phyloP scores from a whole-genome alignment of 2,329 filamentous ascomycete genomes.

The Exophiala sideris region DNA sequence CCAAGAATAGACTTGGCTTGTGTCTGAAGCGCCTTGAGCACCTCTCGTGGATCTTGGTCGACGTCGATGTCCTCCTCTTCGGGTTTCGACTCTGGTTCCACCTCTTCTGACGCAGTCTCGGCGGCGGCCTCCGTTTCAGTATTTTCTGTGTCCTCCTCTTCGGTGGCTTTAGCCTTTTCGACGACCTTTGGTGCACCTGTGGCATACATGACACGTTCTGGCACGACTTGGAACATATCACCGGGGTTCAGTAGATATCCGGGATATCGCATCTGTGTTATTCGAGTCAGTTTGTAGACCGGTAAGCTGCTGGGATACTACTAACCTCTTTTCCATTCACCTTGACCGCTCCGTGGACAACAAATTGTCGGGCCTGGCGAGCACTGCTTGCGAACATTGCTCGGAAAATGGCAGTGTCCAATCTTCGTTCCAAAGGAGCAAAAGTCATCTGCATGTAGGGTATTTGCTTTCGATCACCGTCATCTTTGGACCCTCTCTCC shows the following conservation, averaged over 20 bases:
- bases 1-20: slow-evolving; percentile 61
- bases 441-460: slow-evolving; percentile 98
- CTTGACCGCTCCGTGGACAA: slow-evolving; percentile 86
- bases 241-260: slow-evolving; percentile 94
- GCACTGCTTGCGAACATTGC: slow-evolving; percentile 91
- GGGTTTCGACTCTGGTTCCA: slow-evolving; percentile 22
- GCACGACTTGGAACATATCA: slow-evolving; percentile 95
- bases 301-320: background rate
- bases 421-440: slow-evolving; percentile 80
- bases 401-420: slow-evolving; percentile 93
- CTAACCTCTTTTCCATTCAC: slow-evolving; percentile 93
- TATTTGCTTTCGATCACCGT: slow-evolving; percentile 30
- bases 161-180: slow-evolving; percentile 31
- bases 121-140: slow-evolving; percentile 28
- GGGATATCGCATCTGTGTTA: slow-evolving; percentile 75
- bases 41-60: slow-evolving; percentile 42
- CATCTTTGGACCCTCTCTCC: slow-evolving; percentile 8
- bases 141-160: slow-evolving; percentile 23
- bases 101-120: slow-evolving; percentile 17
- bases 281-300: slow-evolving; percentile 9
- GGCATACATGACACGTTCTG: slow-evolving; percentile 81
- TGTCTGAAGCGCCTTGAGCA: slow-evolving; percentile 53
- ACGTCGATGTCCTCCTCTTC: slow-evolving; percentile 34
- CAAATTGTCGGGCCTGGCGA: slow-evolving; percentile 89
- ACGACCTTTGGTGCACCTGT: slow-evolving; percentile 68